phyloP scores from a whole-genome alignment of 345 rosid genomes.

The Eutrema yunnanense region DNA sequence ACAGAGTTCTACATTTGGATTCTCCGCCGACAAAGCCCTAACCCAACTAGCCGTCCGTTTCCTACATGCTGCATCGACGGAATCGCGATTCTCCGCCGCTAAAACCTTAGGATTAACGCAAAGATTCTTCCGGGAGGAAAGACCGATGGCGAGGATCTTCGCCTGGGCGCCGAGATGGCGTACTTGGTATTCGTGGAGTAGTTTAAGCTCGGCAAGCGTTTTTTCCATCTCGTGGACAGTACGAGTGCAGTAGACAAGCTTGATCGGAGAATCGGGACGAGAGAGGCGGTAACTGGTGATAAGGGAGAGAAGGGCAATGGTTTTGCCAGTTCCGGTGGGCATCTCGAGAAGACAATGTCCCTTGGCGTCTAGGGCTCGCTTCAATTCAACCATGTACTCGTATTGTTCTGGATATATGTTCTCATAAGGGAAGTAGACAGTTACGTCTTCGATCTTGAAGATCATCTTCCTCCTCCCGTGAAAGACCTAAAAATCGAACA shows the following conservation, averaged over 20 bases:
- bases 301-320: conserved; percentile 87
- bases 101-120: conserved; percentile 73
- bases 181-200: conserved; percentile 68
- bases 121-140: conserved; percentile 86
- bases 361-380: conserved; percentile 88
- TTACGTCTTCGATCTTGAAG: conserved; percentile 82
- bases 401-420: conserved; percentile 94
- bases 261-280: conserved; percentile 60
- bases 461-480: conserved; percentile 45
- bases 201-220: conserved; percentile 78
- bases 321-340: conserved; percentile 99
- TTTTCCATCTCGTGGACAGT: conserved; percentile 99
- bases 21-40: conserved; percentile 66
- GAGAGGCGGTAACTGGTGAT: conserved; percentile 82
- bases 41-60: conserved; percentile 94
- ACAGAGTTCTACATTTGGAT: conserved; percentile 68
- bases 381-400: conserved; percentile 87
- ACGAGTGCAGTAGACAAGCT: conserved; percentile 93
- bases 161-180: conserved; percentile 65
- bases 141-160: conserved; percentile 67
- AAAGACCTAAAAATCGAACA: conserved; percentile 4
- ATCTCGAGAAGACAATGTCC: conserved; percentile 99
- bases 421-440: conserved; percentile 90
- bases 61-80: conserved; percentile 93
- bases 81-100: conserved; percentile 86